phyloP scores from a whole-genome alignment of 176 grass and related monocot species.

The Secale cereale region DNA sequence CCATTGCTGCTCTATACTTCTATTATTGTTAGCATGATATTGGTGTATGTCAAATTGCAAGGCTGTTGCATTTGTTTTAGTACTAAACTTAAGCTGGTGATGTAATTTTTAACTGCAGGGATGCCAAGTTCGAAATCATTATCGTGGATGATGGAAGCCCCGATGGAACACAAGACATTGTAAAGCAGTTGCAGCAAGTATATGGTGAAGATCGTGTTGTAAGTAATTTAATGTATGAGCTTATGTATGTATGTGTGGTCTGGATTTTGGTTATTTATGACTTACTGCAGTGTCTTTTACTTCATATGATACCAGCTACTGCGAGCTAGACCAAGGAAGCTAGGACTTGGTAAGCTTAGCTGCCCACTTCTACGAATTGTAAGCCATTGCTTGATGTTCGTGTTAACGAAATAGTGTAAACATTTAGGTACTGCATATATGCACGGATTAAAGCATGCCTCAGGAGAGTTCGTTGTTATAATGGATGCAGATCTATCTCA shows the following conservation, averaged over 20 bases:
- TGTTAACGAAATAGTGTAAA: conserved; percentile 23
- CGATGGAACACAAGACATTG: conserved; percentile 93
- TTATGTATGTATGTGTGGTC: background rate
- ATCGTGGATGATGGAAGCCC: conserved; percentile 98
- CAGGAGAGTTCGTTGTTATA: conserved; percentile 83
- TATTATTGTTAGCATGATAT: background rate
- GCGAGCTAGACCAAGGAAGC: conserved; percentile 85
- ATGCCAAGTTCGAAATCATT: conserved; percentile 90
- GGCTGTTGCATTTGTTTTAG: background rate
- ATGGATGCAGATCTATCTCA: conserved; percentile 98
- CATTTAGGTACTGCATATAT: conserved; percentile 81
- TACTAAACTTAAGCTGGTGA: background rate
- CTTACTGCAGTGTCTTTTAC: conserved; percentile 27
- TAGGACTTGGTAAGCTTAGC: conserved; percentile 72
- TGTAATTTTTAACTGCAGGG: conserved; percentile 18
- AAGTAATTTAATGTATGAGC: conserved; percentile 25
- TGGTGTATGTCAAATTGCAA: background rate
- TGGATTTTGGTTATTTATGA: conserved; percentile 1
- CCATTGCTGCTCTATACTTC: background rate
- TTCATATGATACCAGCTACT: conserved; percentile 53
- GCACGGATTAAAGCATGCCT: conserved; percentile 91
- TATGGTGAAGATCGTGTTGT: conserved; percentile 95
- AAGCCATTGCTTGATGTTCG: background rate
- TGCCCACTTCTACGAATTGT: conserved; percentile 2
- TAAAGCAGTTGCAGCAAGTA: conserved; percentile 87